These are phyloP conservation scores for Cyclotella atomus DNA, from an alignment of 108 stramenopile genomes.

Conservation along the genomic window DNA sequence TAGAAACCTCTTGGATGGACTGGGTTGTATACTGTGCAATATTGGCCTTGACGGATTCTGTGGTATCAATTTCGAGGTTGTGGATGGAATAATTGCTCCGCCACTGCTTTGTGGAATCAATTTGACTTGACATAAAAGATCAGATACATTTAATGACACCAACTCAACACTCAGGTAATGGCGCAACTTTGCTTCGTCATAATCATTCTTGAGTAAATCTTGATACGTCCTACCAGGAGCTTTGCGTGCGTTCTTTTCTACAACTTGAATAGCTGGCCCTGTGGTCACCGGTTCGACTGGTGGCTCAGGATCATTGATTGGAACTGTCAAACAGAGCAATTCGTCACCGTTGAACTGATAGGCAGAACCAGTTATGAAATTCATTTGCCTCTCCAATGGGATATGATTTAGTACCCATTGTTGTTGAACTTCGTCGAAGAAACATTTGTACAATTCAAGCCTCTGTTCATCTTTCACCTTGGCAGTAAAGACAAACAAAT, in stretches of 20 bases:
- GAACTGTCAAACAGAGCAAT: constrained; percentile 28
- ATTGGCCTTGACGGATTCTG: constrained; percentile 22
- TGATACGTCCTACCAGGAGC: constrained; percentile 52
- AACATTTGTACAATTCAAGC: constrained; percentile 43
- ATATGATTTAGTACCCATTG: neutral
- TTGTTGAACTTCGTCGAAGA: neutral
- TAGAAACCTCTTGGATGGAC: constrained; percentile 30
- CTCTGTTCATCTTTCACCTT: constrained; percentile 36
- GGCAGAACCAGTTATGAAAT: constrained; percentile 31
- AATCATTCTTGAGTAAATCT: constrained; percentile 45
- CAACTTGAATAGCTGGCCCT: constrained; percentile 39
- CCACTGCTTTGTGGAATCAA: constrained; percentile 10
- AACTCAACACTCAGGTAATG: constrained; percentile 34
- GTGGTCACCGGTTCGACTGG: constrained; percentile 26
- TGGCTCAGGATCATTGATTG: constrained; percentile 8
- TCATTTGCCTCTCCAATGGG: constrained; percentile 19
- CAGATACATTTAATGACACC: constrained; percentile 9
- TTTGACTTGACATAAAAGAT: neutral
- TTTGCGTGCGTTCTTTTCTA: constrained; percentile 28
- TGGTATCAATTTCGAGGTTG: neutral
- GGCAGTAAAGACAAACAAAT: constrained; percentile 34
- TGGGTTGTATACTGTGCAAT: constrained; percentile 23
- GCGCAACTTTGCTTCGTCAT: constrained; percentile 32
- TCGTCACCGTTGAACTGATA: constrained; percentile 30
- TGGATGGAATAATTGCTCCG: neutral